These are phyloP conservation scores for Trichoderma sp. DNA, from an alignment of 2,329 filamentous ascomycete genomes.

Conservation along the genomic window DNA sequence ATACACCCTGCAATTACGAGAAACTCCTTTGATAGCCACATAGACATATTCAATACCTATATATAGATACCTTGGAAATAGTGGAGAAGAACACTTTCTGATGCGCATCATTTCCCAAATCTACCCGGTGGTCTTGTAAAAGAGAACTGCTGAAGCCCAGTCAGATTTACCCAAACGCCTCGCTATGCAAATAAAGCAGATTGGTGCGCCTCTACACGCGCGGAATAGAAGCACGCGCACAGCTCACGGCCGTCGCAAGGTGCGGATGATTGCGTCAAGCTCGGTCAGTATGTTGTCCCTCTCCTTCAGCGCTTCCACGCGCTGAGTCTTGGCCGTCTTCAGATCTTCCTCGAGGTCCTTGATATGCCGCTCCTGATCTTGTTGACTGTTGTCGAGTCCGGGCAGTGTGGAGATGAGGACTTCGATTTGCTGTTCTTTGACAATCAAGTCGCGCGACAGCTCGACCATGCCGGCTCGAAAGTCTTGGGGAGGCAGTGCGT, in stretches of 20 bases:
- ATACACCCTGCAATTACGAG: not conserved
- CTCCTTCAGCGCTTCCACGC: constrained; percentile 64
- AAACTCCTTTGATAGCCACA: not conserved
- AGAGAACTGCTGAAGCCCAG: not conserved
- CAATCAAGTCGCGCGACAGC: constrained; percentile 72
- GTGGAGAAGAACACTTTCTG: not conserved
- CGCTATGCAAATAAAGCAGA: constrained; percentile 31
- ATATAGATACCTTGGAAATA: constrained; percentile 17
- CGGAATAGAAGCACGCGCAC: not conserved
- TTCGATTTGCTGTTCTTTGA: constrained; percentile 84
- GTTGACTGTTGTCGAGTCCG: constrained; percentile 75
- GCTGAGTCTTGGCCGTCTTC: constrained; percentile 62
- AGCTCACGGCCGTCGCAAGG: constrained; percentile 58
- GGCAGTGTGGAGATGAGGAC: constrained; percentile 72
- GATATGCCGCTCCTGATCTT: constrained; percentile 70
- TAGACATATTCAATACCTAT: constrained; percentile 7
- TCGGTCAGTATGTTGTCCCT: constrained; percentile 61
- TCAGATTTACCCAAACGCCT: constrained; percentile 32
- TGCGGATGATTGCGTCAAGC: constrained; percentile 63
- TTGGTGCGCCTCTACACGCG: not conserved
- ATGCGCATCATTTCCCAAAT: not conserved
- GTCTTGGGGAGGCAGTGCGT: constrained; percentile 62
- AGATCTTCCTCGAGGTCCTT: constrained; percentile 66
- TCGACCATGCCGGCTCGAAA: constrained; percentile 70
- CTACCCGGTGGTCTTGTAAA: not conserved